Evolutionary conservation across 1,139 yeast species (phyloP).

Genomic region (Hyphopichia fennica): DNA sequence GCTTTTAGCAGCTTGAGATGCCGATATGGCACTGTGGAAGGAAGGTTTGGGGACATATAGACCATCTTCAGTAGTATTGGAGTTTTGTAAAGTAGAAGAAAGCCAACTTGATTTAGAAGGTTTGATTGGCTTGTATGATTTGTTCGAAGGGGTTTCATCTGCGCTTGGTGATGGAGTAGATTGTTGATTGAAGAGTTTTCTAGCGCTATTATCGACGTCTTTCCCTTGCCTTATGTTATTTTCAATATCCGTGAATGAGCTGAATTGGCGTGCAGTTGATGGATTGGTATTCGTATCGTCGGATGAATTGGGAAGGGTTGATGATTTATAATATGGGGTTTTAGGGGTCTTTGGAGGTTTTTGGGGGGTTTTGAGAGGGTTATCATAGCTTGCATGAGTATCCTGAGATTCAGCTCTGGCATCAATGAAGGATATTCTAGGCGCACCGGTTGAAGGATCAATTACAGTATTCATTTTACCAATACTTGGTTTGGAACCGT

Average conservation of each 20-base stretch:
- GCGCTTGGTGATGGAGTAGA: background rate
- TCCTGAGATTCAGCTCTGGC: slow-evolving; percentile 1
- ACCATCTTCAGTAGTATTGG: slow-evolving; percentile 1
- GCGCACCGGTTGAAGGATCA: background rate
- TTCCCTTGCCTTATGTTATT: slow-evolving; percentile 12
- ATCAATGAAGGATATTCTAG: slow-evolving; percentile 3
- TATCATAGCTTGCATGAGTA: background rate
- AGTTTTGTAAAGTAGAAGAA: slow-evolving; percentile 12
- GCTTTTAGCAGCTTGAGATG: slow-evolving; percentile 10
- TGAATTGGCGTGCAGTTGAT: background rate
- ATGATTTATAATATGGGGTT: background rate
- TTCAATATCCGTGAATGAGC: slow-evolving; percentile 23
- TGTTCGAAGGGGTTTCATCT: background rate
- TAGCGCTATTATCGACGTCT: background rate
- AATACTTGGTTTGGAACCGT: background rate
- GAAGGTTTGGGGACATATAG: slow-evolving; percentile 12
- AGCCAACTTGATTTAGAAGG: slow-evolving; percentile 17
- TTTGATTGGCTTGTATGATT: background rate
- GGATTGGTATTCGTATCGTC: background rate
- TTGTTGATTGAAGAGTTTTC: slow-evolving; percentile 2
- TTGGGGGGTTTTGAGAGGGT: background rate
- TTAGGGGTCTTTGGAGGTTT: background rate
- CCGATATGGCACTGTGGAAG: slow-evolving; percentile 10
- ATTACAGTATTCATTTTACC: background rate
- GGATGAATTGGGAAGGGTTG: background rate